Conservation (phyloP, 2,329 filamentous ascomycete genomes). For the Fusarium proliferatum region DNA sequence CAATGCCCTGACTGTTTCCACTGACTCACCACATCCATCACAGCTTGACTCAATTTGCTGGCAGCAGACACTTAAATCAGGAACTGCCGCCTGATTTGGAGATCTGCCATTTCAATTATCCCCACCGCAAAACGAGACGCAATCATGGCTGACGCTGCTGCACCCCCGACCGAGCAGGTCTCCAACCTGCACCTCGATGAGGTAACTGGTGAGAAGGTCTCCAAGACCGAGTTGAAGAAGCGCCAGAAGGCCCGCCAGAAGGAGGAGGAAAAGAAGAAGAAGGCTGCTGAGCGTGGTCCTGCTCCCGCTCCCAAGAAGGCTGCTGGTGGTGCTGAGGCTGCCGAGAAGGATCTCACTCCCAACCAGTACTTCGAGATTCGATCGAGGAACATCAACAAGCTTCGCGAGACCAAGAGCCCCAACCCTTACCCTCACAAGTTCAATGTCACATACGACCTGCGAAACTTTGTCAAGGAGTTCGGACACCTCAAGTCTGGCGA, state of each 20-base stretch:
- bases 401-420: conserved; percentile 53
- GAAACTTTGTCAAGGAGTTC: conserved; percentile 82
- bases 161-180: conserved; percentile 60
- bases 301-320: conserved; percentile 65
- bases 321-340: conserved; percentile 67
- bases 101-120: conserved; percentile 7
- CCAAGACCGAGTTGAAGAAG: conserved; percentile 93
- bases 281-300: conserved; percentile 80
- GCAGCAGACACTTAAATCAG: conserved; percentile 29
- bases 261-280: conserved; percentile 90
- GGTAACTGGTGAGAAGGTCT: conserved; percentile 88
- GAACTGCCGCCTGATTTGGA: conserved; percentile 24
- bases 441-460: conserved; percentile 83
- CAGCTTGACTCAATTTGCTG: conserved; percentile 38
- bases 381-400: conserved; percentile 74
- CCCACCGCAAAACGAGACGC: conserved; percentile 27
- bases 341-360: conserved; percentile 66
- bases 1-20: conserved; percentile 47
- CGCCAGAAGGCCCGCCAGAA: conserved; percentile 90
- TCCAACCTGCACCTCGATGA: conserved; percentile 88
- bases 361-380: conserved; percentile 94
- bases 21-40: conserved; percentile 41
- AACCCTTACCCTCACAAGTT: conserved; percentile 87
- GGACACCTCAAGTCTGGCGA: conserved; percentile 89
- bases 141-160: conserved; percentile 50